Percentiles rank a stretch among this genome's conserved stretches.
phyloP scores from a whole-genome alignment of 1,139 yeast genomes.

The Yamadazyma taylorii region DNA sequence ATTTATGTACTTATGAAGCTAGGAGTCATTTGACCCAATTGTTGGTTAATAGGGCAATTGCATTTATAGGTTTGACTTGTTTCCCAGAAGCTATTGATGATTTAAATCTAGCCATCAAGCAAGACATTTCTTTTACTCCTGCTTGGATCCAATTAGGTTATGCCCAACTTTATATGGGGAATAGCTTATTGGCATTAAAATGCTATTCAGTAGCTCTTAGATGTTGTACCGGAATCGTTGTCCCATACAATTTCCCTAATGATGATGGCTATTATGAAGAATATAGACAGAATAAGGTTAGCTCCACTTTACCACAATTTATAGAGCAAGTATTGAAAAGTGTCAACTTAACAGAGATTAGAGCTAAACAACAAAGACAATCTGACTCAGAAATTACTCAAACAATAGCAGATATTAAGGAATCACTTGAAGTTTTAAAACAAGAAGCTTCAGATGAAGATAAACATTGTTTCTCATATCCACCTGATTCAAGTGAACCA shows the following conservation, averaged over 20 bases:
- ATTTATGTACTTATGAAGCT: slow-evolving; percentile 19
- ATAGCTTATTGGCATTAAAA: slow-evolving; percentile 32
- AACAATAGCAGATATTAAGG: slow-evolving; percentile 29
- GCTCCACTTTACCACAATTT: slow-evolving; percentile 39
- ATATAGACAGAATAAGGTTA: slow-evolving; percentile 24
- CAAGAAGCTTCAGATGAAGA: slow-evolving; percentile 29
- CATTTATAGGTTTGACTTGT: slow-evolving; percentile 45
- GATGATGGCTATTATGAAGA: slow-evolving; percentile 17
- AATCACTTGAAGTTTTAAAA: slow-evolving; percentile 24
- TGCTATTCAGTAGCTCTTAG: slow-evolving; percentile 37
- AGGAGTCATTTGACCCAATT: slow-evolving; percentile 31
- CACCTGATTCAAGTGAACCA: slow-evolving; percentile 26
- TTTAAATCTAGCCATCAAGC: slow-evolving; percentile 31
- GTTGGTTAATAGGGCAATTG: slow-evolving; percentile 42
- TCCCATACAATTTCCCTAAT: slow-evolving; percentile 26
- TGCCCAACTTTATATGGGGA: slow-evolving; percentile 46
- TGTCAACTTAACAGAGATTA: slow-evolving; percentile 37
- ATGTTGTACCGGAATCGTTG: slow-evolving; percentile 32
- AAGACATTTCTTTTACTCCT: slow-evolving; percentile 38
- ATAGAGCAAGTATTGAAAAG: slow-evolving; percentile 38
- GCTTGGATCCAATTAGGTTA: slow-evolving; percentile 51
- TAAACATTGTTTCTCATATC: slow-evolving; percentile 29
- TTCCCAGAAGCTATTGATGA: slow-evolving; percentile 43
- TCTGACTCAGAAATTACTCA: slow-evolving; percentile 21
- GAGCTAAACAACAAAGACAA: slow-evolving; percentile 42